Percentiles rank a stretch among this genome's conserved stretches.
Conservation (phyloP, 108 stramenopile genomes). For the Phaeodactylum tricornutum region DNA sequence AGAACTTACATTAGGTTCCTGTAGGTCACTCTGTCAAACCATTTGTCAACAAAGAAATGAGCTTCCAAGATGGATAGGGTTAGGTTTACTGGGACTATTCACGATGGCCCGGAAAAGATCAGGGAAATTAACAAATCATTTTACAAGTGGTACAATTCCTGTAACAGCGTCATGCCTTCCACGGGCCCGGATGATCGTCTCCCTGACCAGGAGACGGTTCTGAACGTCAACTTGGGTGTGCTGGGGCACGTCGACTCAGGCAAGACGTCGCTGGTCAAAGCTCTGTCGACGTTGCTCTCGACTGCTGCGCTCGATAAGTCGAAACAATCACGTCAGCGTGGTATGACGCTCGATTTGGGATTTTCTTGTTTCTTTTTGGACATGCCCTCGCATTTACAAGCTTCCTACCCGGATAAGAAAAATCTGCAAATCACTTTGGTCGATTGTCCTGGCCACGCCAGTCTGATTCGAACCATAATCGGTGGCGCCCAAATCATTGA, state of each 20-base stretch:
- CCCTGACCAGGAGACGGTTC: slow-evolving; percentile 29
- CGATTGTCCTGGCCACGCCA: slow-evolving; percentile 99
- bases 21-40: no score
- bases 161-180: no score
- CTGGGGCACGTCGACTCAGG: slow-evolving; percentile 98
- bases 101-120: no score
- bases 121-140: no score
- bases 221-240: slow-evolving; percentile 97
- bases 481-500: slow-evolving; percentile 97
- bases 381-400: slow-evolving; percentile 50
- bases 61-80: no score
- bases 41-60: no score
- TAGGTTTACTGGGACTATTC: no score
- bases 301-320: slow-evolving; percentile 98
- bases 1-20: no score
- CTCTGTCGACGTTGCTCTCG: slow-evolving; percentile 84
- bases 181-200: no score
- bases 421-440: slow-evolving; percentile 42
- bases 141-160: no score
- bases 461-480: slow-evolving; percentile 96
- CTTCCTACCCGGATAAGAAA: slow-evolving; percentile 14
- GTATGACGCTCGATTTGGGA: slow-evolving; percentile 97
- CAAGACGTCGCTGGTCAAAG: slow-evolving; percentile 94
- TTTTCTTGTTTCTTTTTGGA: slow-evolving; percentile 89
- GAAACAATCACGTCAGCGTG: slow-evolving; percentile 87